A percentile compares a stretch with the other conserved stretches of the same genome.
Evolutionary conservation across 2,329 filamentous ascomycete species (phyloP).

Genomic region (Sporothrix brasiliensis): DNA sequence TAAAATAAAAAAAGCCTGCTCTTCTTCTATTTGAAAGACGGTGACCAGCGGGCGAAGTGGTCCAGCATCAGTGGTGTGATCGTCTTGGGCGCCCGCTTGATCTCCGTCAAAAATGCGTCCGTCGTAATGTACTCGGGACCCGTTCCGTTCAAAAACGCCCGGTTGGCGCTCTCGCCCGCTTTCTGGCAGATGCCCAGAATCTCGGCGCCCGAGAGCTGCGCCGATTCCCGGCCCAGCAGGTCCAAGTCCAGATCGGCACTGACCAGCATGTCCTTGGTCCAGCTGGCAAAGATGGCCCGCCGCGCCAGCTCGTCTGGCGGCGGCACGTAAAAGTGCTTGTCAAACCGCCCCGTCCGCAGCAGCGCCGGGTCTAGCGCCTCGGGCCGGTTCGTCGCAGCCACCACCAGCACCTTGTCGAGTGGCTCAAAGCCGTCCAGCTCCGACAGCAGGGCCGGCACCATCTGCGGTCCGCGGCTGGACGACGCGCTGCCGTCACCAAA

Average conservation of each 20-base stretch:
- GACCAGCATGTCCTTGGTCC: conserved; percentile 63
- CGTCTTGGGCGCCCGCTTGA: conserved; percentile 44
- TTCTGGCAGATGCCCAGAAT: conserved; percentile 60
- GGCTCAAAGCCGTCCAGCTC: conserved; percentile 96
- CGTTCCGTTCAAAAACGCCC: conserved; percentile 28
- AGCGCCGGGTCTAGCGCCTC: conserved; percentile 84
- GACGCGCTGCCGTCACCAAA: conserved; percentile 47
- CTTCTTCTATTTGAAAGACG: conserved; percentile 26
- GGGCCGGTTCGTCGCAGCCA: conserved; percentile 90
- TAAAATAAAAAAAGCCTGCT: background rate
- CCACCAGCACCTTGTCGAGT: conserved; percentile 78
- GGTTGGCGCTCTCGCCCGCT: conserved; percentile 48
- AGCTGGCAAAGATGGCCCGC: conserved; percentile 73
- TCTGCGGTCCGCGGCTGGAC: conserved; percentile 66
- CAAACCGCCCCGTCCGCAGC: conserved; percentile 82
- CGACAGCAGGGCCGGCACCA: conserved; percentile 84
- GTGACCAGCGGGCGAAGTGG: conserved; percentile 46
- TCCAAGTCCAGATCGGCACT: conserved; percentile 65
- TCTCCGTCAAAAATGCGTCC: conserved; percentile 39
- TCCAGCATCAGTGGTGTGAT: conserved; percentile 45
- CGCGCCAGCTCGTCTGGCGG: conserved; percentile 74
- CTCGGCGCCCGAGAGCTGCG: conserved; percentile 86
- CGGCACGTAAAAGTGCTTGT: conserved; percentile 81
- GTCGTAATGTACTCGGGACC: conserved; percentile 46
- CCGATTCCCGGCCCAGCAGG: conserved; percentile 64